Percentiles rank a stretch among this genome's conserved stretches.
Evolutionary conservation across 164 flowering plant species (phyloP).

Genomic region (Umbilicus rupestris): DNA sequence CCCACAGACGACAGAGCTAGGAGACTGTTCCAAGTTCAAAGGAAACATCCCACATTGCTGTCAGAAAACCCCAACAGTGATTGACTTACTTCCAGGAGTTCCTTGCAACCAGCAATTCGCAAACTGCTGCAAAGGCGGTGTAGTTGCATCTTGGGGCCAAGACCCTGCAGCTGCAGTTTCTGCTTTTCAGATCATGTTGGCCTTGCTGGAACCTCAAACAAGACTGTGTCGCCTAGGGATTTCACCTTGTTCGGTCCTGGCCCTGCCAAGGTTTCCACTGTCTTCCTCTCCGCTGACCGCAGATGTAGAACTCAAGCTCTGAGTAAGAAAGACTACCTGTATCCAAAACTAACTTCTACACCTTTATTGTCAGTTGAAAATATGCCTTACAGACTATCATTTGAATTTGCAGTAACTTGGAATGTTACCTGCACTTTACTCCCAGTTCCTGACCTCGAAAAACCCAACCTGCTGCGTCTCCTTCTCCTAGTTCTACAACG

Average conservation of each 20-base stretch:
- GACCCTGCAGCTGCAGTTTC: conserved; percentile 45
- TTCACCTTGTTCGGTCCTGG: conserved; percentile 62
- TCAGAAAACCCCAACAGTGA: conserved; percentile 38
- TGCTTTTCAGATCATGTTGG: conserved; percentile 57
- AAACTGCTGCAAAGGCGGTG: conserved; percentile 65
- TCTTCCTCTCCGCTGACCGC: conserved; percentile 38
- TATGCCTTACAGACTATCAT: not conserved
- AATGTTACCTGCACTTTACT: conserved; percentile 86
- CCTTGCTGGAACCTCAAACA: conserved; percentile 49
- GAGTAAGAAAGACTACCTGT: conserved; percentile 28
- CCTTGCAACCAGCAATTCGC: conserved; percentile 56
- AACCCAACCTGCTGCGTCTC: conserved; percentile 70
- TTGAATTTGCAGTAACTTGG: conserved; percentile 69
- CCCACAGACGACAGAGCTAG: conserved; percentile 58
- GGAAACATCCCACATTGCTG: conserved; percentile 58
- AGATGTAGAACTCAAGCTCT: conserved; percentile 51
- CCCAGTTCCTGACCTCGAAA: conserved; percentile 61
- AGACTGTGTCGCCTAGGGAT: conserved; percentile 55
- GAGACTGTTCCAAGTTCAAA: conserved; percentile 59
- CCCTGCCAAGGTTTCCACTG: conserved; percentile 44
- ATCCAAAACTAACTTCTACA: not conserved
- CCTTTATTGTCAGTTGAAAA: not conserved
- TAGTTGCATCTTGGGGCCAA: conserved; percentile 50
- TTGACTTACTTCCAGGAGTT: conserved; percentile 54
- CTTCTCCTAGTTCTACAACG: conserved; percentile 66